These are phyloP conservation scores for Arthrobotrys conoides DNA, from an alignment of 2,329 filamentous ascomycete genomes.

Conservation along the genomic window DNA sequence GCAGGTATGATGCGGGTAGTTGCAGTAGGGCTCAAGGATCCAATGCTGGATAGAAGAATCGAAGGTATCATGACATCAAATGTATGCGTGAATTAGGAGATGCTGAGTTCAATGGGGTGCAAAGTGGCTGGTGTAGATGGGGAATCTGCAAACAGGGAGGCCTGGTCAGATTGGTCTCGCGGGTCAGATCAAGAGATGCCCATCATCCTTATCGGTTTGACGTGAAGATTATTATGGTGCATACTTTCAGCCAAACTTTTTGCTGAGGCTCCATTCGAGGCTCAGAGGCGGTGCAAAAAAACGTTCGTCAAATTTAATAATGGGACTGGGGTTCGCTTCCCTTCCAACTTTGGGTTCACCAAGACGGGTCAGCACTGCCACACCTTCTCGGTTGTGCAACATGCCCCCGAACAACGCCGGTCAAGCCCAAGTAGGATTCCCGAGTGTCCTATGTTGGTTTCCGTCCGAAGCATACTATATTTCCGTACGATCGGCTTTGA, in stretches of 20 bases:
- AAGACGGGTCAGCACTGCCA: conserved; percentile 46
- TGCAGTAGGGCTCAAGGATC: conserved; percentile 52
- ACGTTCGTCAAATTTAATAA: conserved; percentile 21
- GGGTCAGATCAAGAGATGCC: conserved; percentile 11
- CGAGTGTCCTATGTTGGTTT: not conserved
- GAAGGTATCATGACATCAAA: conserved; percentile 56
- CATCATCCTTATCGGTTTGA: conserved; percentile 25
- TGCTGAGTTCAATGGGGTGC: not conserved
- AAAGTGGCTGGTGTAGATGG: conserved; percentile 39
- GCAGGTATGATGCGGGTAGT: conserved; percentile 47
- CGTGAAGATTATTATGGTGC: conserved; percentile 12
- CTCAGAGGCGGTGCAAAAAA: conserved; percentile 57
- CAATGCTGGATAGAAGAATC: conserved; percentile 16
- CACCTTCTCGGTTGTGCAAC: conserved; percentile 38
- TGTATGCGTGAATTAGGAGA: conserved; percentile 28
- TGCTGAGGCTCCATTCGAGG: conserved; percentile 56
- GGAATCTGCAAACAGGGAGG: not conserved
- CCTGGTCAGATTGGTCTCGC: no score
- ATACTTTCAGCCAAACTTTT: conserved; percentile 27
- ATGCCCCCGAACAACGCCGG: conserved; percentile 20
- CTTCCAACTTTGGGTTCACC: conserved; percentile 28
- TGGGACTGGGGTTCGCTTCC: conserved; percentile 31
- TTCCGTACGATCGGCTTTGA: not conserved
- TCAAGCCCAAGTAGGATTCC: conserved; percentile 40
- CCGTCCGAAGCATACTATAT: conserved; percentile 6